Percentiles rank a stretch among this genome's conserved stretches.
phyloP scores from a whole-genome alignment of 805 yeast genomes.

The Blastobotrys muscicola region DNA sequence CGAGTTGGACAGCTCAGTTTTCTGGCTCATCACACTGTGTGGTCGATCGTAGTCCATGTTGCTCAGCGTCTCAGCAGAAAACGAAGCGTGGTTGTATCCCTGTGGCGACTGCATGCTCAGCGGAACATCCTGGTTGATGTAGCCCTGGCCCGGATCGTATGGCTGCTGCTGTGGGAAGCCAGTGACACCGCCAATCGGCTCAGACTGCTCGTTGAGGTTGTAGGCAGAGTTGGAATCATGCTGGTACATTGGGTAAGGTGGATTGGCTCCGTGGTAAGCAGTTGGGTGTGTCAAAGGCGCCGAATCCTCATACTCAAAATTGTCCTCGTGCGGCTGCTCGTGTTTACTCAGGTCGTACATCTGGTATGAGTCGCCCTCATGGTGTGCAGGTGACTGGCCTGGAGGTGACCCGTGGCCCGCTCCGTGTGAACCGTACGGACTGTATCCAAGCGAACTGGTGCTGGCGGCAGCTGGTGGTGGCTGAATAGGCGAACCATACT shows the following conservation, averaged over 20 bases:
- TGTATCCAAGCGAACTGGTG: background rate
- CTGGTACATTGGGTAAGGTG: constrained; percentile 15
- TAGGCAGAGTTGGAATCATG: constrained; percentile 6
- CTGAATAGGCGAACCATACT: background rate
- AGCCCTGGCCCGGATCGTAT: background rate
- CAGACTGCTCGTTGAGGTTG: constrained; percentile 7
- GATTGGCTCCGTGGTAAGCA: constrained; percentile 11
- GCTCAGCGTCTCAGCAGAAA: constrained; percentile 5
- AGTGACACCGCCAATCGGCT: constrained; percentile 20
- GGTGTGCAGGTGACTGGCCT: background rate
- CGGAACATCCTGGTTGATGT: constrained; percentile 4
- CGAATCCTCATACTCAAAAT: constrained; percentile 14
- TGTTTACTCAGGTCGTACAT: constrained; percentile 14
- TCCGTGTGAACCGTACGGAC: background rate
- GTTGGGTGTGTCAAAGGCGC: constrained; percentile 13
- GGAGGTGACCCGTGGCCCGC: background rate
- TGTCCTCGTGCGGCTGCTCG: constrained; percentile 8
- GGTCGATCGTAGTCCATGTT: constrained; percentile 7
- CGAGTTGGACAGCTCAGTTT: constrained; percentile 9
- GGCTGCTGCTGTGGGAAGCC: constrained; percentile 13
- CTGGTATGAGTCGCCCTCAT: constrained; percentile 10
- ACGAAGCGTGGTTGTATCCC: constrained; percentile 1
- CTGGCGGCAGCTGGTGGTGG: constrained; percentile 1
- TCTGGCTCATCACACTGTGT: constrained; percentile 5
- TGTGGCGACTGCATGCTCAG: constrained; percentile 3